phyloP scores from a whole-genome alignment of 2,329 filamentous ascomycete species.

The Calonectria pauciramosa region DNA sequence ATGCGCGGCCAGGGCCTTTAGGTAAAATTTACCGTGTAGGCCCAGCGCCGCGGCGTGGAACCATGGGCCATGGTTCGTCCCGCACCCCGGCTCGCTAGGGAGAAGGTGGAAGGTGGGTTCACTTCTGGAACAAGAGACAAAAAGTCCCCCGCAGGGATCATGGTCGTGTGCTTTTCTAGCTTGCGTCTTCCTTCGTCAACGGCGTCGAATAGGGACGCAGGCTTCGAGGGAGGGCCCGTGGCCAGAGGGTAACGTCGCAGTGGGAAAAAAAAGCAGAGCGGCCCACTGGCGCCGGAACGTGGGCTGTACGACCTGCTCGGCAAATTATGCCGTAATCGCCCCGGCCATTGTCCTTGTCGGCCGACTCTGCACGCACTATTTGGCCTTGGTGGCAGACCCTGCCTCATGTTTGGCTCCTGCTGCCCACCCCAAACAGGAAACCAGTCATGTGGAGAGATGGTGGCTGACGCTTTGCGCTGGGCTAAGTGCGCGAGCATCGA shows the following conservation, averaged over 20 bases:
- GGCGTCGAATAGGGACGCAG: not conserved
- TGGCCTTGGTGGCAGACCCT: not conserved
- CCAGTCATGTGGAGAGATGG: not conserved
- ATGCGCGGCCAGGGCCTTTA: conserved; percentile 19
- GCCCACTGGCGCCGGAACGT: not conserved
- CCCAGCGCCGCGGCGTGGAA: not conserved
- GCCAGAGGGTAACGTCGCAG: conserved; percentile 21
- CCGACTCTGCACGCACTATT: not conserved
- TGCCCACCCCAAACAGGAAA: not conserved
- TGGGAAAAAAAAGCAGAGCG: not conserved
- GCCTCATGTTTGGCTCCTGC: not conserved
- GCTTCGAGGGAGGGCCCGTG: not conserved
- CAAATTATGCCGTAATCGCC: conserved; percentile 9
- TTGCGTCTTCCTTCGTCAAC: not conserved
- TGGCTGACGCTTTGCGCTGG: not conserved
- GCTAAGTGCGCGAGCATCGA: not conserved
- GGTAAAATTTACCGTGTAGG: conserved; percentile 13
- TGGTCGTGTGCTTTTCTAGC: not conserved
- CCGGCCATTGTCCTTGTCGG: not conserved
- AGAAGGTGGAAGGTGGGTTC: conserved; percentile 25
- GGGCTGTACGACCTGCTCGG: not conserved
- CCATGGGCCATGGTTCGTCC: conserved; percentile 6
- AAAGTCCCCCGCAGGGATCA: not conserved
- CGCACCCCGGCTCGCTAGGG: conserved; percentile 14
- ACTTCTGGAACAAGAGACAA: conserved; percentile 3